A percentile compares a stretch with the other conserved stretches of the same genome.
phyloP scores from a whole-genome alignment of 2,329 filamentous ascomycete species.

The Chlorencoelia australis region DNA sequence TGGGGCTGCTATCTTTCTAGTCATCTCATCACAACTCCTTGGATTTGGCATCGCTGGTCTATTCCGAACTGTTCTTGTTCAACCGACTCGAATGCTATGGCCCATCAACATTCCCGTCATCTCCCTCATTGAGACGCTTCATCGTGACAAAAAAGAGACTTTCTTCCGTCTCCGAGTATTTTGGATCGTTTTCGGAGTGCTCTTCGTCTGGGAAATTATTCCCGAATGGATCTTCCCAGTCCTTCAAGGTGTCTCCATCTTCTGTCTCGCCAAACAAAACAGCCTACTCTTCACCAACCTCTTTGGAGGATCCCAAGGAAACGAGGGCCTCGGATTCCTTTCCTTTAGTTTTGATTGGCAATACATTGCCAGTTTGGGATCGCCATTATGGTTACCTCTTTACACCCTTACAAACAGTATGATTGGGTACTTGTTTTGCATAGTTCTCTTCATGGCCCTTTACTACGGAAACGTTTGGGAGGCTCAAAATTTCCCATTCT shows the following conservation, averaged over 20 bases:
- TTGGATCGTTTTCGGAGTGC: conserved; percentile 18
- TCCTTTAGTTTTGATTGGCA: conserved; percentile 34
- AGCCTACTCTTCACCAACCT: conserved; percentile 36
- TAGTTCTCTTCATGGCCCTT: conserved; percentile 27
- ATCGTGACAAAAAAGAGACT: conserved; percentile 29
- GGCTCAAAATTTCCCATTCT: conserved; percentile 32
- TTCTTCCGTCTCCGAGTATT: conserved; percentile 29
- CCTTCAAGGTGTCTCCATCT: conserved; percentile 42
- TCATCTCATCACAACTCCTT: conserved; percentile 51
- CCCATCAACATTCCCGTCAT: conserved; percentile 42
- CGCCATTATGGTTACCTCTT: conserved; percentile 22
- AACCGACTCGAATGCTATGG: conserved; percentile 55
- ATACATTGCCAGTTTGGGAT: conserved; percentile 28
- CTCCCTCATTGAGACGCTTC: conserved; percentile 32
- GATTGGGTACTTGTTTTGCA: conserved; percentile 26
- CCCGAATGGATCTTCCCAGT: conserved; percentile 8
- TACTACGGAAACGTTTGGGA: conserved; percentile 35
- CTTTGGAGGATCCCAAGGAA: conserved; percentile 36
- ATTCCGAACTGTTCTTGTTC: conserved; percentile 45
- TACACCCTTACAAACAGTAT: conserved; percentile 26
- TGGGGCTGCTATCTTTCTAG: conserved; percentile 38
- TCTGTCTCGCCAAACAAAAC: conserved; percentile 36
- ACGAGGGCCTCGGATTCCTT: conserved; percentile 33
- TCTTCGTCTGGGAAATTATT: conserved; percentile 7
- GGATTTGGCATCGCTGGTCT: conserved; percentile 55